Percentiles rank a stretch among this genome's conserved stretches.
Conservation (phyloP, 768 basidiomycete genomes). For the Phaeolepiota aurea region DNA sequence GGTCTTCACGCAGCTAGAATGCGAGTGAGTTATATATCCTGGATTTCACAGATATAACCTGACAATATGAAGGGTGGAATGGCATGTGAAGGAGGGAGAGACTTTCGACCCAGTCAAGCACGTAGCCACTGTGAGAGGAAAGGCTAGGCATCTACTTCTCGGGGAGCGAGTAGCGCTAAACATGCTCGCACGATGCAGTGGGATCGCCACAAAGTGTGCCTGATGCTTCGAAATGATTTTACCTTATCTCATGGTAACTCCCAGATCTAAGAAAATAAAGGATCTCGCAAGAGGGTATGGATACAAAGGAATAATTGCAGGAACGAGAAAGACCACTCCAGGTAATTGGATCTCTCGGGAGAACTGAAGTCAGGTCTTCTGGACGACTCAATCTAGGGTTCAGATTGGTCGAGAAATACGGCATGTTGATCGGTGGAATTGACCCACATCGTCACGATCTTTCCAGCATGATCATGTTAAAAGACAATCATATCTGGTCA, state of each 20-base stretch:
- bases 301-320: constrained; percentile 84
- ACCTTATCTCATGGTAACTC: background rate
- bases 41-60: background rate
- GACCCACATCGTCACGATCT: constrained; percentile 94
- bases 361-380: background rate
- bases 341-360: constrained; percentile 26
- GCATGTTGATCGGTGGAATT: constrained; percentile 95
- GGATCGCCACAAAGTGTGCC: constrained; percentile 88
- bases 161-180: constrained; percentile 94
- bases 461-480: constrained; percentile 99
- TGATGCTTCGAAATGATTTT: constrained; percentile 6
- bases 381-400: constrained; percentile 47
- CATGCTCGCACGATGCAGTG: constrained; percentile 88
- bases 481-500: constrained; percentile 99
- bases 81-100: constrained; percentile 86
- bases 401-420: constrained; percentile 95
- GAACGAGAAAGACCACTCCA: constrained; percentile 96
- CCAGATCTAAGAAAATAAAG: constrained; percentile 75
- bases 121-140: constrained; percentile 87
- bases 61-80: constrained; percentile 64
- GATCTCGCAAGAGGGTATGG: constrained; percentile 72
- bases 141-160: constrained; percentile 78
- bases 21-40: constrained; percentile 55
- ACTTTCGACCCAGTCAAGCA: constrained; percentile 73
- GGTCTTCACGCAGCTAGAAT: constrained; percentile 81